Percentiles rank a stretch among this genome's conserved stretches.
Evolutionary conservation across 2,329 filamentous ascomycete species (phyloP).

Genomic region (Xylaria polymorpha): DNA sequence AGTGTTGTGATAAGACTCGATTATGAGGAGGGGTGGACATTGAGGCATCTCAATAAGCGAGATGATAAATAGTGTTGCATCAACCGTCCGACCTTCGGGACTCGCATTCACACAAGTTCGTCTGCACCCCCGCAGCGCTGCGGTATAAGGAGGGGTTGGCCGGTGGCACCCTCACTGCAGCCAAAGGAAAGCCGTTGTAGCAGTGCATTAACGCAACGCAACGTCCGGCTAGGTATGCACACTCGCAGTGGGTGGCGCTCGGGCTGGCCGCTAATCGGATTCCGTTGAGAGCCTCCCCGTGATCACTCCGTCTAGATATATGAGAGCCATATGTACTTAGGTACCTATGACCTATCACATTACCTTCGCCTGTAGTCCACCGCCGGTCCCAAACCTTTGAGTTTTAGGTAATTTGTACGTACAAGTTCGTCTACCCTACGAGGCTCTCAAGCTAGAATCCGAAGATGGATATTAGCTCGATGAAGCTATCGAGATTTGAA

Average conservation of each 20-base stretch:
- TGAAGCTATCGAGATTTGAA: background rate
- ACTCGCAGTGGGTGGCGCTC: background rate
- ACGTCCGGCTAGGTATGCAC: background rate
- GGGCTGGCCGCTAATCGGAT: constrained; percentile 13
- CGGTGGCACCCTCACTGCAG: background rate
- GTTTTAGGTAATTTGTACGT: constrained; percentile 22
- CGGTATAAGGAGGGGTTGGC: constrained; percentile 9
- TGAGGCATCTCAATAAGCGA: background rate
- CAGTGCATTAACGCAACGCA: constrained; percentile 11
- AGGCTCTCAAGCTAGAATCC: background rate
- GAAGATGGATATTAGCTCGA: background rate
- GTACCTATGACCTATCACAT: background rate
- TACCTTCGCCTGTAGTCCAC: constrained; percentile 2
- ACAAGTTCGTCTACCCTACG: background rate
- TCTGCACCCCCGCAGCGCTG: constrained; percentile 6
- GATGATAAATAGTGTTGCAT: background rate
- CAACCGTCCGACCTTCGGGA: background rate
- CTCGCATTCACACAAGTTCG: background rate
- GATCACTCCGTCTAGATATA: background rate
- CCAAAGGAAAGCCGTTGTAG: constrained; percentile 6
- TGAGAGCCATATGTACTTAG: background rate
- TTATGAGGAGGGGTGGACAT: too few species aligned
- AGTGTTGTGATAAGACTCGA: too few species aligned
- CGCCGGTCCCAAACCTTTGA: background rate
- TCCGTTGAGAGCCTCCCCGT: background rate